Base-by-base conservation (phyloP, 768 basidiomycete species). In the Rhizopogon vulgaris region DNA sequence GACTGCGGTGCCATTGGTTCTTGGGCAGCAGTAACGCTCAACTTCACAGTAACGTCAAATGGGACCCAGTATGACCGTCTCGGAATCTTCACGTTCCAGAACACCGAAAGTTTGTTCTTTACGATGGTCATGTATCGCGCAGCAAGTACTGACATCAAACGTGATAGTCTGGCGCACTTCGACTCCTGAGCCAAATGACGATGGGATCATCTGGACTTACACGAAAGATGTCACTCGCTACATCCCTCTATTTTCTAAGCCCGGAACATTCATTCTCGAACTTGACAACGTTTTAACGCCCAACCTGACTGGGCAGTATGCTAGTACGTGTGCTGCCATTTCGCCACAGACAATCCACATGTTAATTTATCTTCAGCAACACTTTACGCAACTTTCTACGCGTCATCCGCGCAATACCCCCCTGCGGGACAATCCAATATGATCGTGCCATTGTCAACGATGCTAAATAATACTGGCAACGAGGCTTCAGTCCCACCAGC, bases 121-220 rank as follows among this genome's bases (percentile, higher is more conserved):
- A 27, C 38, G 11, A 22, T 9, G 8, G 46, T 17, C 11, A 30
- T 39, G 15, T 7, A 39, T 41, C 28, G 9, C 8, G 15, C 22
- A 27, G 32, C 4, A 22, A 39, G 14, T 48, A 50, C 37, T 46
- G 28, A 27, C 3, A 6, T 42, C 25, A 7, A 27, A 27, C 38
- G 40, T 24, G 39, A 17, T 42, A 87, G 85, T 89, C 47, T 88
- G 87, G 88, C 75, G 88, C 36, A 88, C 85, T 17, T 88, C 86
- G 0, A 90, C 88, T 15, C 83, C 87, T 0, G 88, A 90, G 64
- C 88, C 88, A 0, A 84, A 81, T 0, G 58, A 57, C 12, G 73
- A 79, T 43, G 88, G 87, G 10, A 88, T 90, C 53, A 82, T 87
- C 45, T 90, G 87, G 87, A 87, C 86, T 1, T 83, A 77, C 51